Percentiles rank a stretch among this genome's conserved stretches.
Conservation (phyloP, 805 yeast genomes). For the Metschnikowia amazonensis region DNA sequence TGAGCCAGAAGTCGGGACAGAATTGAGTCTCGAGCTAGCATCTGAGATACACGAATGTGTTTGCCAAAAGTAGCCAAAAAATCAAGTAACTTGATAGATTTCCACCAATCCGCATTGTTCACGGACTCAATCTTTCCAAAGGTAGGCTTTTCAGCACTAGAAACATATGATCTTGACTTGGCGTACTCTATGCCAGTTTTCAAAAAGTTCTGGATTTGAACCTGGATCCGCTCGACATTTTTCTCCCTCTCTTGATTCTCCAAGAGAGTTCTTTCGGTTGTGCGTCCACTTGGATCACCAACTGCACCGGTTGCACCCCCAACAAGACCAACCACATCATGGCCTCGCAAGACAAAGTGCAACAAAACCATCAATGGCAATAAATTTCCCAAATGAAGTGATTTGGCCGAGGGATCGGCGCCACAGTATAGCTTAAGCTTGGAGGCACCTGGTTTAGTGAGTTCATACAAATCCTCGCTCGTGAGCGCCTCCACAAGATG, state of each 20-base stretch:
- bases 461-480: slow-evolving; percentile 33
- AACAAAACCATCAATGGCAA: slow-evolving; percentile 81
- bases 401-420: slow-evolving; percentile 91
- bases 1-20: slow-evolving; percentile 65
- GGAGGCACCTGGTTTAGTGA: slow-evolving; percentile 24
- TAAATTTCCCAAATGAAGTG: slow-evolving; percentile 87
- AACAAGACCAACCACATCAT: slow-evolving; percentile 74
- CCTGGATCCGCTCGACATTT: slow-evolving; percentile 57
- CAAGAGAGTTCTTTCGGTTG: slow-evolving; percentile 65
- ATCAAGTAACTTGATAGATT: slow-evolving; percentile 65
- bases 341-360: slow-evolving; percentile 84
- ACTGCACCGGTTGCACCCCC: slow-evolving; percentile 96
- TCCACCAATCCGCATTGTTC: slow-evolving; percentile 88
- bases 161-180: slow-evolving; percentile 38
- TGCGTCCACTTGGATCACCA: slow-evolving; percentile 95
- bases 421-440: slow-evolving; percentile 78
- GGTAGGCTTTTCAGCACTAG: slow-evolving; percentile 17
- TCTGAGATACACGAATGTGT: slow-evolving; percentile 74
- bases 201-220: slow-evolving; percentile 63
- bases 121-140: slow-evolving; percentile 42
- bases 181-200: slow-evolving; percentile 62
- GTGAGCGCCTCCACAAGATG: slow-evolving; percentile 38
- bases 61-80: slow-evolving; percentile 76
- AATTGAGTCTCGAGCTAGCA: slow-evolving; percentile 87
- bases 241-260: slow-evolving; percentile 45